Evolutionary conservation across 1,284 basidiomycete species (phyloP).

Genomic region (Heliocybe sulcata): DNA sequence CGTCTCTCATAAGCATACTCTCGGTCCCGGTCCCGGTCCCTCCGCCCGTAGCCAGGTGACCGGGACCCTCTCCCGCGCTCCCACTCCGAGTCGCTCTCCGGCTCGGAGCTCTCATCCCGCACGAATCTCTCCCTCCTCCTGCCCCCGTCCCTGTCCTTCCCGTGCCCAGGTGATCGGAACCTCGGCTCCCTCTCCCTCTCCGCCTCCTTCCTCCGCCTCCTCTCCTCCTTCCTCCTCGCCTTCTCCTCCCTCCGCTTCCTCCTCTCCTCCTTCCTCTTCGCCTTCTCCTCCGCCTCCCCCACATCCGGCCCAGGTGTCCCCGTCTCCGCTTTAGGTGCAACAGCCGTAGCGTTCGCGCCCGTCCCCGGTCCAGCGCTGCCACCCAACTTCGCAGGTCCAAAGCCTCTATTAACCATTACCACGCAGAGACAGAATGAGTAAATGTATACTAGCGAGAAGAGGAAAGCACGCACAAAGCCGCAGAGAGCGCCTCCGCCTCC

Average conservation of each 20-base stretch:
- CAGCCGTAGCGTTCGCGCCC: slow-evolving; percentile 21
- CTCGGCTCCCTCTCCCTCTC: background rate
- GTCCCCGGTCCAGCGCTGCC: slow-evolving; percentile 17
- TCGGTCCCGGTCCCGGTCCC: too few species aligned
- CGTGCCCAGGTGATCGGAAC: background rate
- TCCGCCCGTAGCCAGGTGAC: too few species aligned
- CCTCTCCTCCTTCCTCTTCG: slow-evolving; percentile 48
- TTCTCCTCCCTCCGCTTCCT: slow-evolving; percentile 47
- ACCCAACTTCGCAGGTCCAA: slow-evolving; percentile 43
- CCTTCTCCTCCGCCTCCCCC: slow-evolving; percentile 22
- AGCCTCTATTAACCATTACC: slow-evolving; percentile 38
- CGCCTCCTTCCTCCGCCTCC: slow-evolving; percentile 5
- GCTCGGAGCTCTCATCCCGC: too few species aligned
- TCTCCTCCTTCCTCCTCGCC: slow-evolving; percentile 40
- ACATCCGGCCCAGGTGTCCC: too few species aligned
- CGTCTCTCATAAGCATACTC: too few species aligned
- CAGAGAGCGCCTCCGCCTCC: slow-evolving; percentile 80
- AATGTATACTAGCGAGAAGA: too few species aligned
- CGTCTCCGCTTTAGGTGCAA: background rate
- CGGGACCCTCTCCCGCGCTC: too few species aligned
- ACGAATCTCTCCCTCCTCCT: slow-evolving; percentile 1
- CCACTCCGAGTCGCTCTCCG: too few species aligned
- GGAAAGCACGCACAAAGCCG: slow-evolving; percentile 55
- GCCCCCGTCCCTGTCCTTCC: slow-evolving; percentile 6
- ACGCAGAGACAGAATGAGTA: background rate